Conservation (phyloP, 345 rosid species). For the Gynandropsis gynandra region DNA sequence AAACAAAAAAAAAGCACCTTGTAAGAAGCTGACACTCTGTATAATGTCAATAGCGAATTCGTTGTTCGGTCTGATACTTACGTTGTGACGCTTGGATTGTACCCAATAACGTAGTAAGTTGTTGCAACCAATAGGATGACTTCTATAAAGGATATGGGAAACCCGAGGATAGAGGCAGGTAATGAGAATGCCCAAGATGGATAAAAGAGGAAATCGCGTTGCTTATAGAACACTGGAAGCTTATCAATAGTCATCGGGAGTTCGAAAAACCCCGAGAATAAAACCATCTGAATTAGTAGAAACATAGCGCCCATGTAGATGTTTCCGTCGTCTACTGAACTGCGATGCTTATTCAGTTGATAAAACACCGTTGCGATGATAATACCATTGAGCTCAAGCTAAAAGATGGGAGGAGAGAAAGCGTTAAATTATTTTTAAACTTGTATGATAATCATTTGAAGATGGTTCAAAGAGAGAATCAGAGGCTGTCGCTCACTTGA, state of each 20-base stretch:
- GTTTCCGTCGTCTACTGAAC: constrained; percentile 25
- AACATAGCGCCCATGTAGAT: constrained; percentile 50
- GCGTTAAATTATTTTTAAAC: no score
- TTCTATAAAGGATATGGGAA: constrained; percentile 52
- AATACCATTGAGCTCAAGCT: constrained; percentile 19
- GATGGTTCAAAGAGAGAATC: background rate
- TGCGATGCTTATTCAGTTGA: constrained; percentile 17
- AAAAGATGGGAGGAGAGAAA: background rate
- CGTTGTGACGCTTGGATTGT: constrained; percentile 42
- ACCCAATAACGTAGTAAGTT: constrained; percentile 52
- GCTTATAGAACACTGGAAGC: constrained; percentile 77
- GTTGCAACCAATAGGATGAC: constrained; percentile 39
- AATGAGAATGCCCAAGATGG: constrained; percentile 63
- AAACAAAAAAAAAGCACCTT: background rate
- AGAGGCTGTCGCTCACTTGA: constrained; percentile 27
- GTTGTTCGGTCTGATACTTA: constrained; percentile 11
- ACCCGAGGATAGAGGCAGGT: constrained; percentile 47
- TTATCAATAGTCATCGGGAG: constrained; percentile 59
- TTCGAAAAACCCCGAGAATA: constrained; percentile 50
- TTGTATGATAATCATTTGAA: background rate
- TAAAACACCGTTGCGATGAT: constrained; percentile 17
- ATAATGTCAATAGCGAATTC: background rate
- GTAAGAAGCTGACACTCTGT: background rate
- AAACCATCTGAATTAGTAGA: constrained; percentile 36
- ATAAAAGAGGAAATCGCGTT: constrained; percentile 50